Conservation (phyloP, 176 grass and related monocot species). For the Saccharum officinarum region DNA sequence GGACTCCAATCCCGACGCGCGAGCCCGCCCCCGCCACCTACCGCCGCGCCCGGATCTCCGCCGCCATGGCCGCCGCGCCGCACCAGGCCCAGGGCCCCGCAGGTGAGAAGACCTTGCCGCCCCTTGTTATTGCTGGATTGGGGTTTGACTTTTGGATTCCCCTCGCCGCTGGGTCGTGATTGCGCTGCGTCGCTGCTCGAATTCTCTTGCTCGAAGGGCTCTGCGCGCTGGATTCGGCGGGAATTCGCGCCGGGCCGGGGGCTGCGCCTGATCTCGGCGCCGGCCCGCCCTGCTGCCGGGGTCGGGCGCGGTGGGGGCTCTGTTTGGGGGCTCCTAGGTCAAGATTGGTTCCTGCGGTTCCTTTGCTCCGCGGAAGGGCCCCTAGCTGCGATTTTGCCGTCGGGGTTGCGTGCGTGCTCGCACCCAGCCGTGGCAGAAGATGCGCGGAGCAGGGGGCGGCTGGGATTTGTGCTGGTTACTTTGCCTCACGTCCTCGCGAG, state of each 20-base stretch:
- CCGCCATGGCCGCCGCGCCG: constrained; percentile 38
- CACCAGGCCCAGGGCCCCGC: constrained; percentile 27
- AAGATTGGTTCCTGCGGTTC: constrained; percentile 4
- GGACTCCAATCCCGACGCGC: constrained; percentile 33
- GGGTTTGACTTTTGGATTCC: constrained; percentile 11
- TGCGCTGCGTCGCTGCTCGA: background rate
- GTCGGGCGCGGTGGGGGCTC: background rate
- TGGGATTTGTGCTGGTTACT: constrained; percentile 23
- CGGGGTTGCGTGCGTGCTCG: background rate
- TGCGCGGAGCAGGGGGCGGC: background rate
- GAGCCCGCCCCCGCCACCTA: background rate
- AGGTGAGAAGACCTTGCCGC: background rate
- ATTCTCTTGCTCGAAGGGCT: background rate
- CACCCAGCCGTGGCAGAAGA: background rate
- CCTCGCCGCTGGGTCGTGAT: background rate
- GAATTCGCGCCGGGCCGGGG: background rate
- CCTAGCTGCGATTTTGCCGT: background rate
- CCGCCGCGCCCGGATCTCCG: constrained; percentile 34
- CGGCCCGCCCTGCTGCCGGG: background rate
- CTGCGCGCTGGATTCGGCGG: background rate
- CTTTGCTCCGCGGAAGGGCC: background rate
- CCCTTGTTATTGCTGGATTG: background rate
- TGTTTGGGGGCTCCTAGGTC: background rate
- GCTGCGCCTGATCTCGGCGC: background rate
- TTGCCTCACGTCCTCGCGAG: background rate